Base-by-base conservation (phyloP, 2,329 filamentous ascomycete species). In the Fusarium multiceps region DNA sequence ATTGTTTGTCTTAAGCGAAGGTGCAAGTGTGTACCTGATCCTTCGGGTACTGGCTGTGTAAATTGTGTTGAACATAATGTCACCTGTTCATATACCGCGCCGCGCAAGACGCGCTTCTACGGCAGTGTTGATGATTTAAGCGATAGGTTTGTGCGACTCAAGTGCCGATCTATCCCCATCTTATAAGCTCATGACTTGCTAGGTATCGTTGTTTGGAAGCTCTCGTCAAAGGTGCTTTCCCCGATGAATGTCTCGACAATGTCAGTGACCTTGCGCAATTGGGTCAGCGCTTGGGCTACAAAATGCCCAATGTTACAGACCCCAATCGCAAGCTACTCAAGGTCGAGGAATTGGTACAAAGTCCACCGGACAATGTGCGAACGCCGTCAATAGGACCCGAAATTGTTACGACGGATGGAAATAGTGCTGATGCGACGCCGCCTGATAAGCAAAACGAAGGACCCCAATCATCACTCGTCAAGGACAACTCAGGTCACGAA, bases 81-180 rank as follows among this genome's bases (percentile, higher is more conserved):
- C n/a, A 63, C 72, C 18, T 81, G 78, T 63, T 74, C 75, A 16
- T 81, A 76, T 32, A 80, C 76, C 9, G 68, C 77, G 8, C 79
- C 78, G 3, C 73, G 78, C 9, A 80, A 79, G 68, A 79, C 78
- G n/a, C 72, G 69, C 10, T 80, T 81, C 66, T 81, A 80, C 28
- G 79, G 79, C 2, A 80, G 78, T 51, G 59, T 80, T 7, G 79
- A 80, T 41, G 77, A 80, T 56, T 63, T 81, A 21, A 80, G 79
- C 49, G 78, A 80, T 55, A 67, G 77, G 79, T 79, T 50, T 47
- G 74, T 63, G 34, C 34, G 6, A 37, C 34, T 18, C 34, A 37
- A n/a, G 10, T 53, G 32, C 32, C 4, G 23, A 53, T 18, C 49
- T 14, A 42, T 28, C 23, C 23, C 32, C 34, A 42, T 53, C 14